These are phyloP conservation scores for Ustilago cynodontis DNA, from an alignment of 1,284 basidiomycete species.

Conservation along the genomic window DNA sequence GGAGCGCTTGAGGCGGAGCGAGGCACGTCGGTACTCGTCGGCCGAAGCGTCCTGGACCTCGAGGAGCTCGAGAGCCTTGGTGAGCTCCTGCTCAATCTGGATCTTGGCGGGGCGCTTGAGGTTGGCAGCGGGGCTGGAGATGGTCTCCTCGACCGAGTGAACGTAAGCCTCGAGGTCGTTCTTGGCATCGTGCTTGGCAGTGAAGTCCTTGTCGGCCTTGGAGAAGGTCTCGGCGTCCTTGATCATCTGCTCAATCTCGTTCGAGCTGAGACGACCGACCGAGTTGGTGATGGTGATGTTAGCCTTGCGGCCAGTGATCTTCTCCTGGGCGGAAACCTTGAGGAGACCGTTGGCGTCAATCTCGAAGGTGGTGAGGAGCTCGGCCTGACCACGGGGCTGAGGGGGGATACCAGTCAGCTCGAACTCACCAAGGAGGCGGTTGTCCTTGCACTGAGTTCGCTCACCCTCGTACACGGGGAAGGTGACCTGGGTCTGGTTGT, in stretches of 20 bases:
- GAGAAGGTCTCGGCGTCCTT: conserved; percentile 70
- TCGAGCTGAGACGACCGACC: conserved; percentile 66
- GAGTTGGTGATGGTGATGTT: conserved; percentile 71
- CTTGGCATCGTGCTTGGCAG: conserved; percentile 69
- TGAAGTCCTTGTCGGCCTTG: conserved; percentile 70
- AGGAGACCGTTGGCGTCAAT: conserved; percentile 70
- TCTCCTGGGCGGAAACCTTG: conserved; percentile 68
- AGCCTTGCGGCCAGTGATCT: conserved; percentile 69
- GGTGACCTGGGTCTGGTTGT: conserved; percentile 70
- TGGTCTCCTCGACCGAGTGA: conserved; percentile 68
- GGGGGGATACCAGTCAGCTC: conserved; percentile 70
- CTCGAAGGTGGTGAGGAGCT: conserved; percentile 69
- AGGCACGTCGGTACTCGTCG: conserved; percentile 68
- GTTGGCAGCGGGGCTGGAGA: conserved; percentile 67
- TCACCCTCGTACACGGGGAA: conserved; percentile 71
- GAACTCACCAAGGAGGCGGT: conserved; percentile 70
- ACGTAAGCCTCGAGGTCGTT: conserved; percentile 70
- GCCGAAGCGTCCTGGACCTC: conserved; percentile 67
- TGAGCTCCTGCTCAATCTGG: conserved; percentile 69
- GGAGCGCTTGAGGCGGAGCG: conserved; percentile 67
- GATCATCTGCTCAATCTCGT: conserved; percentile 71
- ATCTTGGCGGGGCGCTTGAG: conserved; percentile 69
- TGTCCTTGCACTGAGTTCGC: conserved; percentile 70
- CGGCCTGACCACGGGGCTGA: conserved; percentile 69
- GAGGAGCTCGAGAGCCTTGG: conserved; percentile 70